These are phyloP conservation scores for Penicillium decumbens DNA, from an alignment of 2,329 filamentous ascomycete genomes.

Conservation along the genomic window DNA sequence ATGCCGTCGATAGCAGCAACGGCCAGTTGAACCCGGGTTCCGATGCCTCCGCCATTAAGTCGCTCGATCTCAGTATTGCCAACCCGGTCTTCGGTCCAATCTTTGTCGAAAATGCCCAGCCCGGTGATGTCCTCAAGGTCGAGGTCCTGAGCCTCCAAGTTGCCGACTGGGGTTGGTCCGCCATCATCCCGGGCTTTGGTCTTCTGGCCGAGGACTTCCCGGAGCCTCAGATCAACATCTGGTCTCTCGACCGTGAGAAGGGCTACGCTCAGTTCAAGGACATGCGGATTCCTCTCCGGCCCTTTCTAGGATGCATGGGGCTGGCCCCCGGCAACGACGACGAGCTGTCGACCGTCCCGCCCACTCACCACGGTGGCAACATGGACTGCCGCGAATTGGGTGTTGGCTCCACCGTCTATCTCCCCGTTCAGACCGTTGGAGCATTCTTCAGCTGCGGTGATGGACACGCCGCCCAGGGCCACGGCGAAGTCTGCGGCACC, in stretches of 20 bases:
- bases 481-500: conserved; percentile 54
- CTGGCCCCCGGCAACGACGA: conserved; percentile 46
- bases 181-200: conserved; percentile 50
- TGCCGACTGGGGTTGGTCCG: conserved; percentile 51
- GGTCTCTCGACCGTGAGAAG: conserved; percentile 42
- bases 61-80: conserved; percentile 41
- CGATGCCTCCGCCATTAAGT: conserved; percentile 37
- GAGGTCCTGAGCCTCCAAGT: conserved; percentile 48
- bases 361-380: conserved; percentile 52
- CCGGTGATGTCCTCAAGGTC: conserved; percentile 51
- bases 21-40: conserved; percentile 48
- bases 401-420: conserved; percentile 46
- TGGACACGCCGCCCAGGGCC: conserved; percentile 53
- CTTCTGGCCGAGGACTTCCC: conserved; percentile 49
- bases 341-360: conserved; percentile 50
- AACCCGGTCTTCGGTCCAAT: conserved; percentile 53
- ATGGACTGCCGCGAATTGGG: conserved; percentile 52
- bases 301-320: conserved; percentile 53
- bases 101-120: conserved; percentile 46
- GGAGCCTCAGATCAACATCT: conserved; percentile 46
- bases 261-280: conserved; percentile 46
- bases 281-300: conserved; percentile 48
- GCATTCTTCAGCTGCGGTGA: conserved; percentile 54
- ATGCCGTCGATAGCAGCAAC: conserved; percentile 49
- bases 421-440: conserved; percentile 49